Conservation (phyloP, 208 protist species). For the Trypanosoma rangeli region DNA sequence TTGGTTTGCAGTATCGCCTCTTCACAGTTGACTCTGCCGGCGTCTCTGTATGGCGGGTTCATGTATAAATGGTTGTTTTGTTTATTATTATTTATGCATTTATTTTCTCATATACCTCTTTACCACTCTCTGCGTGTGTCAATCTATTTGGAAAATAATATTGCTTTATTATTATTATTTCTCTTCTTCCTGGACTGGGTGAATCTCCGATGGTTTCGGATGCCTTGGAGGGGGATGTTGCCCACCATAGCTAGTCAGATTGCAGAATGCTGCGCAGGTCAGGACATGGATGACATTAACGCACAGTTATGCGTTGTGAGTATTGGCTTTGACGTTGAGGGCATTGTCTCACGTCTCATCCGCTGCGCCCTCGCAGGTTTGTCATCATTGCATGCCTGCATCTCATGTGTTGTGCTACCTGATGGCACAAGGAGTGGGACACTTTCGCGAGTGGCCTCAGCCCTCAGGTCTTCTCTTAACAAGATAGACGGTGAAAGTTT, state of each 20-base stretch:
- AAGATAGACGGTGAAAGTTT: slow-evolving; percentile 6
- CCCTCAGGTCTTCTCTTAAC: slow-evolving; percentile 34
- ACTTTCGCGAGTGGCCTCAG: slow-evolving; percentile 81
- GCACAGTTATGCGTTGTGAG: slow-evolving; percentile 72
- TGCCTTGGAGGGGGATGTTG: slow-evolving; percentile 9
- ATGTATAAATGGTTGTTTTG: neutral
- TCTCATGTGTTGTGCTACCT: slow-evolving; percentile 94
- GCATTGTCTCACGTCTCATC: slow-evolving; percentile 37
- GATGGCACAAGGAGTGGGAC: slow-evolving; percentile 86
- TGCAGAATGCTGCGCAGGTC: slow-evolving; percentile 29
- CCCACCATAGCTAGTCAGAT: slow-evolving; percentile 37
- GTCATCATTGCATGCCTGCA: slow-evolving; percentile 67
- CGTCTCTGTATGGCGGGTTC: neutral
- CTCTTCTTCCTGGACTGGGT: slow-evolving; percentile 3
- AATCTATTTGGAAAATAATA: neutral
- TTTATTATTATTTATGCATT: neutral
- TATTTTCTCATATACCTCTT: neutral
- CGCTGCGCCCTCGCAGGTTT: slow-evolving; percentile 1
- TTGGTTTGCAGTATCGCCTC: neutral
- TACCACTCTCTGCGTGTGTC: neutral
- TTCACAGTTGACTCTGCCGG: neutral
- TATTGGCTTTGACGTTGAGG: slow-evolving; percentile 57
- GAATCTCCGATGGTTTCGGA: neutral
- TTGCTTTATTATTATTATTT: slow-evolving; percentile 11
- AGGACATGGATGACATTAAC: slow-evolving; percentile 37